phyloP scores from a whole-genome alignment of 2,329 filamentous ascomycete species.

The Cladorrhinum sp. region DNA sequence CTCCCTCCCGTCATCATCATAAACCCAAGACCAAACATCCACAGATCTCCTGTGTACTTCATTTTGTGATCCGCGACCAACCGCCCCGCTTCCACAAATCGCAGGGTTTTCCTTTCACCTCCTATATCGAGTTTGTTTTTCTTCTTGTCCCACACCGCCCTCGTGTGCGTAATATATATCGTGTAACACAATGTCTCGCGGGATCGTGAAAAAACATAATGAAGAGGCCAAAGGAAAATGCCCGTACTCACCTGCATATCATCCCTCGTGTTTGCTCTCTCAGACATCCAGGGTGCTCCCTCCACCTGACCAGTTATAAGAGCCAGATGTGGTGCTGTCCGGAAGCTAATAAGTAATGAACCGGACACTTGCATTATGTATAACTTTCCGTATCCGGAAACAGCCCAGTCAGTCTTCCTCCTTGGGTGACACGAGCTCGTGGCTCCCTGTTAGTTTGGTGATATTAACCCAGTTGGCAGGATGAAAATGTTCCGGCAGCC shows the following conservation, averaged over 20 bases:
- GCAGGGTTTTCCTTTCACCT: not conserved
- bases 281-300: not conserved
- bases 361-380: conserved; percentile 2
- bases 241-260: not conserved
- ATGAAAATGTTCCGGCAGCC: not conserved
- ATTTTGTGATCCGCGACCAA: conserved; percentile 1
- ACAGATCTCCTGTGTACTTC: too few species aligned
- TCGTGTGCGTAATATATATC: not conserved
- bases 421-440: not conserved
- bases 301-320: not conserved
- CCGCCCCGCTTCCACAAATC: not conserved
- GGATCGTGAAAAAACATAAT: not conserved
- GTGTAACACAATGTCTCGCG: not conserved
- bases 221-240: not conserved
- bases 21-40: too few species aligned
- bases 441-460: not conserved
- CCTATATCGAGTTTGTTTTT: not conserved
- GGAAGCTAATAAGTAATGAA: not conserved
- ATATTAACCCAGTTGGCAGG: not conserved
- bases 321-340: not conserved
- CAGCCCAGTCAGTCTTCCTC: not conserved
- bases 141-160: not conserved
- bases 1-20: too few species aligned
- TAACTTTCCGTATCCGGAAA: conserved; percentile 1
- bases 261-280: not conserved